phyloP scores from a whole-genome alignment of 2,329 filamentous ascomycete species.

The Colletotrichum eremochloae region DNA sequence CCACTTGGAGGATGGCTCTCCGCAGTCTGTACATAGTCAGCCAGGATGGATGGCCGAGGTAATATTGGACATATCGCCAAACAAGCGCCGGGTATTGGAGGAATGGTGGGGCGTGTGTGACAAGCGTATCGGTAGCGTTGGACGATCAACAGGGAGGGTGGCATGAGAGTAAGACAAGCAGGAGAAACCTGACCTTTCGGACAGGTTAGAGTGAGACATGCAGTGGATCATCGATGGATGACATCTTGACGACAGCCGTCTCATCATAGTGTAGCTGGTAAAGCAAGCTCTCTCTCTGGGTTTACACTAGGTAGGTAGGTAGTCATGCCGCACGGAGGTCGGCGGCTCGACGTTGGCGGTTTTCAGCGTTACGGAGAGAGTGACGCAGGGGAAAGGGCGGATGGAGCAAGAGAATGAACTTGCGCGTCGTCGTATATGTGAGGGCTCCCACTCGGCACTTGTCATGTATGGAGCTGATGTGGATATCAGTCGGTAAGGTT shows the following conservation, averaged over 20 bases:
- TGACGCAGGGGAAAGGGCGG: conserved; percentile 27
- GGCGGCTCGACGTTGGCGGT: conserved; percentile 25
- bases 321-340: conserved; percentile 3
- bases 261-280: conserved; percentile 6
- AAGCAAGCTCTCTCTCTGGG: conserved; percentile 1
- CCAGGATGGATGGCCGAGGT: conserved; percentile 23
- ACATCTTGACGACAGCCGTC: conserved; percentile 35
- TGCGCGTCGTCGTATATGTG: conserved; percentile 12
- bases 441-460: conserved; percentile 36
- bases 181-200: conserved; percentile 52
- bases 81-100: conserved; percentile 41
- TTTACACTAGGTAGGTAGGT: not conserved
- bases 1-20: not conserved
- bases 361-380: conserved; percentile 2
- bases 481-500: conserved; percentile 10
- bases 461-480: not conserved
- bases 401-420: not conserved
- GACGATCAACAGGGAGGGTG: conserved; percentile 43
- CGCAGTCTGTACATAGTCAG: conserved; percentile 5
- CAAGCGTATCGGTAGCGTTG: conserved; percentile 36
- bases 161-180: conserved; percentile 49
- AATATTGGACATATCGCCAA: conserved; percentile 29
- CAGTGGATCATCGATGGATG: conserved; percentile 48
- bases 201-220: conserved; percentile 54
- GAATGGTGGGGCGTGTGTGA: conserved; percentile 43